Percentiles rank a stretch among this genome's conserved stretches.
phyloP scores from a whole-genome alignment of 768 basidiomycete species.

The Rubroboletus satanas region DNA sequence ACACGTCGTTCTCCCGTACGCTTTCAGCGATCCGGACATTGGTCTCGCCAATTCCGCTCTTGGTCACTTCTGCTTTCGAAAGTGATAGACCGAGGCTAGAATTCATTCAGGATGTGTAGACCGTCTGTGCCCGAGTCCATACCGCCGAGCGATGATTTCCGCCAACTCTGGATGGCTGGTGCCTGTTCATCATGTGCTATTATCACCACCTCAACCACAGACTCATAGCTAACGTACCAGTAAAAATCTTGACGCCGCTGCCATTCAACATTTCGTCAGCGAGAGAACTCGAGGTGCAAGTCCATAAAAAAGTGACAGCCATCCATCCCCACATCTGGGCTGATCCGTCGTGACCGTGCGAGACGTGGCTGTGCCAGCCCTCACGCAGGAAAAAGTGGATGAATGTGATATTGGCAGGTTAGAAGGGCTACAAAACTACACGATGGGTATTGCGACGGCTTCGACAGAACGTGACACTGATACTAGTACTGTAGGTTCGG shows the following conservation, averaged over 20 bases:
- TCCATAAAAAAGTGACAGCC: slow-evolving; percentile 17
- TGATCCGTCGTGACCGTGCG: slow-evolving; percentile 16
- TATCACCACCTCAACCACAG: neutral
- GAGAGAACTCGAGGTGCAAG: slow-evolving; percentile 7
- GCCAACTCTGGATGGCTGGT: slow-evolving; percentile 96
- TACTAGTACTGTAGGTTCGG: slow-evolving; percentile 32
- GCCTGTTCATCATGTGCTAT: slow-evolving; percentile 43
- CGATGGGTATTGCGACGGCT: slow-evolving; percentile 31
- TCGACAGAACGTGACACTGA: slow-evolving; percentile 24
- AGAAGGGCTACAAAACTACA: slow-evolving; percentile 35
- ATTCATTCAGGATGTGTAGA: slow-evolving; percentile 23
- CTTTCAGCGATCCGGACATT: slow-evolving; percentile 90
- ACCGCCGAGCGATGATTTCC: slow-evolving; percentile 91
- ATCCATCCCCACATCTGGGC: neutral
- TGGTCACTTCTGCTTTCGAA: slow-evolving; percentile 81
- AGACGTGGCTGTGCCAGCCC: slow-evolving; percentile 16
- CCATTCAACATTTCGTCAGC: slow-evolving; percentile 47
- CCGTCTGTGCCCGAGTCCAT: slow-evolving; percentile 17
- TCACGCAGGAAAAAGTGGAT: neutral
- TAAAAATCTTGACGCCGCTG: slow-evolving; percentile 55
- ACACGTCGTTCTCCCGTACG: slow-evolving; percentile 97
- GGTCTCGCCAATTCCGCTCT: slow-evolving; percentile 89
- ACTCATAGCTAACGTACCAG: slow-evolving; percentile 38
- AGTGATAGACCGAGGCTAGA: slow-evolving; percentile 84
- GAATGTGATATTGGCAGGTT: slow-evolving; percentile 2